phyloP scores from a whole-genome alignment of 2,329 filamentous ascomycete species.

The Colletotrichum lindemuthianum region DNA sequence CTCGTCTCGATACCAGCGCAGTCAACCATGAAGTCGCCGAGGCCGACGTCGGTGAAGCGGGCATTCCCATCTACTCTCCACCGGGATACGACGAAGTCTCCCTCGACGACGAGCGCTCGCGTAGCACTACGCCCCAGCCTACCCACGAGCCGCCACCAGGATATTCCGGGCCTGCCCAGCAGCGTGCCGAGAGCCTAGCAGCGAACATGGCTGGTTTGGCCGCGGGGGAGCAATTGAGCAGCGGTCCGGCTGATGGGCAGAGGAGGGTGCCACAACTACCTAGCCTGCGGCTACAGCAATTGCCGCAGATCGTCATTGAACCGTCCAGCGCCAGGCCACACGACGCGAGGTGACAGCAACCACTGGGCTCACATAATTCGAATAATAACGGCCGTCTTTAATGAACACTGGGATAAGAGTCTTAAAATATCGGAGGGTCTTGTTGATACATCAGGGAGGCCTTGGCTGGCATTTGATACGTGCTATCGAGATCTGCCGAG shows the following conservation, averaged over 20 bases:
- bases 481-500: constrained; percentile 8
- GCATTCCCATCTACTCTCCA: constrained; percentile 56
- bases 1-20: constrained; percentile 50
- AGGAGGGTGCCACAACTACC: constrained; percentile 59
- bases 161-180: constrained; percentile 55
- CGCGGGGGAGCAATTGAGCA: constrained; percentile 37
- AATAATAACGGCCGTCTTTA: constrained; percentile 26
- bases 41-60: constrained; percentile 57
- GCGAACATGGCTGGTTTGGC: constrained; percentile 38
- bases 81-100: constrained; percentile 65
- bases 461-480: constrained; percentile 13
- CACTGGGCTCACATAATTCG: background rate
- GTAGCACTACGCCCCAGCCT: constrained; percentile 51
- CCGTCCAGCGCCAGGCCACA: constrained; percentile 51
- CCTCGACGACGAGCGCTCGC: constrained; percentile 51
- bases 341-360: constrained; percentile 27
- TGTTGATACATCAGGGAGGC: constrained; percentile 19
- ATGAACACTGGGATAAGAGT: constrained; percentile 13
- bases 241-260: constrained; percentile 38
- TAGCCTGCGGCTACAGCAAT: constrained; percentile 57
- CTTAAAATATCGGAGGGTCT: constrained; percentile 8
- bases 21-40: constrained; percentile 64
- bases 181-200: constrained; percentile 29
- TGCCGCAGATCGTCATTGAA: constrained; percentile 70
- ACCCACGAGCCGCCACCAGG: constrained; percentile 60